Evolutionary conservation across 1,284 basidiomycete species (phyloP), one percentile per base, ranked within the genome.

Genomic region (Athelia sp.): DNA sequence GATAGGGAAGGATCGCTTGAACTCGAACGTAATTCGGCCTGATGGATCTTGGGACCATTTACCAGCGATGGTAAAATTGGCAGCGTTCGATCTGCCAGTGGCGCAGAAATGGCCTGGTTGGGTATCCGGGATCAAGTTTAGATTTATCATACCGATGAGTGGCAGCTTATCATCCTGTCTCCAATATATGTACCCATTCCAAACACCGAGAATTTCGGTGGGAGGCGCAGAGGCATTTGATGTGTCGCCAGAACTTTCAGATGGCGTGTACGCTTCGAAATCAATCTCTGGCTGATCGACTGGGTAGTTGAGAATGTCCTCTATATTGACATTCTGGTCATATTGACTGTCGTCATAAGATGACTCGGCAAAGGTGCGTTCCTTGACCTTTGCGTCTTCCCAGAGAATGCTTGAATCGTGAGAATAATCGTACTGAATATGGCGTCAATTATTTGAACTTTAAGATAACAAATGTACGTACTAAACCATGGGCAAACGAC

Each of bases 401-500:
- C 26, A 29, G 13, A 29, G 26, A n/a, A n/a, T 29, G 26, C 13
- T 29, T 29, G 26, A 13, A n/a, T 29, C 26, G 13, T 29, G 26
- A 13, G 4, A 13, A 29, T 29, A 29, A 6, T 29, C 26, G 13
- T 6, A 29, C 26, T 29, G 26, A 13, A 29, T 29, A 6, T 13
- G 45, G 26, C 53, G 42, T 57, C 53, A 46, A 52, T n/a, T n/a
- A n/a, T n/a, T n/a, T n/a, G n/a, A n/a, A n/a, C n/a, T n/a, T n/a
- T n/a, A n/a, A n/a, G n/a, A 53, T 54, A 10, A 51, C 51, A 17
- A 51, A 50, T 8, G 17, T 3, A 53, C 61, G 29, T 35, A 64
- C 65, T 48, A 64, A 26, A 3, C 63, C 62, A 50, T 56, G 55
- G 2, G 62, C 58, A 22, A 63, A 60, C 1, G 40, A 51, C n/a